Base-by-base conservation (phyloP, 495 filamentous ascomycete genomes). In the Neurospora discreta region DNA sequence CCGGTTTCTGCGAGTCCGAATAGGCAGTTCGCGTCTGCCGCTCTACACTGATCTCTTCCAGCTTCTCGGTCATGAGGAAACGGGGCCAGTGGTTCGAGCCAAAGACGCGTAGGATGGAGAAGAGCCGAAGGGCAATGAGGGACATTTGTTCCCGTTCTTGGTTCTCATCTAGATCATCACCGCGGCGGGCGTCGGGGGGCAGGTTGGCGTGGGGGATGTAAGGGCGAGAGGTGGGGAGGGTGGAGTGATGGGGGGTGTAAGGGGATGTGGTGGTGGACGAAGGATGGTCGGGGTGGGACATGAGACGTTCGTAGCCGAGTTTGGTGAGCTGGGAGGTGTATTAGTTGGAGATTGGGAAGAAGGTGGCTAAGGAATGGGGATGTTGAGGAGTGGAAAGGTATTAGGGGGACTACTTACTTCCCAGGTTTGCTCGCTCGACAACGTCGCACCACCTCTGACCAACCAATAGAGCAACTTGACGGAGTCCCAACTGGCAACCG, bases 401-500 rank as follows among this genome's bases (percentile, higher is more conserved):
- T 58, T 33, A 11, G 9, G 43, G 10, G n/a, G 1, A 10, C 8
- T 6, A 72, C 76, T 77, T 30, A 81, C 67, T 72, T 84, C 82
- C 83, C 82, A 83, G 1, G 73, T 80, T 18, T 80, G 77, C 23
- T 68, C 52, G 0, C 26, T 23, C 10, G 70, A 36, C 26, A 80
- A 23, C 0, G 20, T 65, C 26, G 79, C 79, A 0, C 82, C 79
- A 10, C 70, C 77, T 39, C 77, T 81, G 16, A 79, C 43, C 16
- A 82, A 46, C 83, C 83, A 85, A 73, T 78, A 83, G 0, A 80
- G 70, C 67, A 80, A 77, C 72, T 78, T 77, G 6, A 77, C 71
- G 1, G 69, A 72, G 1, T 78, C 72, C 68, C 77, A 77, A 30
- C 73, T 36, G 70, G 75, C 1, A 81, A 78, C 10, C 77, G 76